Conservation (phyloP, 805 yeast species). For the Babjeviella inositovora region DNA sequence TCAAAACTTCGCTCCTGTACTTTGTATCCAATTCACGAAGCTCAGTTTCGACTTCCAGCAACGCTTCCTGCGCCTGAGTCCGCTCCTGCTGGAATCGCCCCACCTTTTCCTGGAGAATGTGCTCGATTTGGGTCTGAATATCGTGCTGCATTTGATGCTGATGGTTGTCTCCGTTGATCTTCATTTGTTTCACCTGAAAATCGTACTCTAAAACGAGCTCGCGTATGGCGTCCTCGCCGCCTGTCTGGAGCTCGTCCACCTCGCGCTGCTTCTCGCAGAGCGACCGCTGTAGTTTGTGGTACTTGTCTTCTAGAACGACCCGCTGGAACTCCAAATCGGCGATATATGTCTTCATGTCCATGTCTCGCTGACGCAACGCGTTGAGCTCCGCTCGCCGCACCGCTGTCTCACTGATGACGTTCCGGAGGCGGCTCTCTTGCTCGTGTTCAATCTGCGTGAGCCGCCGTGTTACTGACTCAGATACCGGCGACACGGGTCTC, state of each 20-base stretch:
- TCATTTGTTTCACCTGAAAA: slow-evolving; percentile 8
- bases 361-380: slow-evolving; percentile 6
- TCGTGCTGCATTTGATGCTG: slow-evolving; percentile 11
- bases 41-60: too few species aligned
- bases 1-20: too few species aligned
- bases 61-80: too few species aligned
- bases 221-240: slow-evolving; percentile 5
- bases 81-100: slow-evolving; percentile 12
- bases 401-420: too few species aligned
- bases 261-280: slow-evolving; percentile 1
- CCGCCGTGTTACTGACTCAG: too few species aligned
- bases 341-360: slow-evolving; percentile 17
- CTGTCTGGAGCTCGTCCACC: slow-evolving; percentile 1
- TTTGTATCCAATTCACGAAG: too few species aligned
- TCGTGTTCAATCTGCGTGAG: too few species aligned
- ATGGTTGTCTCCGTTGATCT: slow-evolving; percentile 7
- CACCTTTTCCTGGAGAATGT: slow-evolving; percentile 15
- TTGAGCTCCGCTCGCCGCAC: slow-evolving; percentile 6
- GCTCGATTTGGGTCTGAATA: slow-evolving; percentile 16
- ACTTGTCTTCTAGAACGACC: slow-evolving; percentile 17
- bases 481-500: too few species aligned
- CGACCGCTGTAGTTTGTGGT: slow-evolving; percentile 14
- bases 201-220: slow-evolving; percentile 10
- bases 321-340: slow-evolving; percentile 18
- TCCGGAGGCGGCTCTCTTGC: too few species aligned